Evolutionary conservation across 805 yeast species (phyloP).

Genomic region (Scheffersomyces stipitis): DNA sequence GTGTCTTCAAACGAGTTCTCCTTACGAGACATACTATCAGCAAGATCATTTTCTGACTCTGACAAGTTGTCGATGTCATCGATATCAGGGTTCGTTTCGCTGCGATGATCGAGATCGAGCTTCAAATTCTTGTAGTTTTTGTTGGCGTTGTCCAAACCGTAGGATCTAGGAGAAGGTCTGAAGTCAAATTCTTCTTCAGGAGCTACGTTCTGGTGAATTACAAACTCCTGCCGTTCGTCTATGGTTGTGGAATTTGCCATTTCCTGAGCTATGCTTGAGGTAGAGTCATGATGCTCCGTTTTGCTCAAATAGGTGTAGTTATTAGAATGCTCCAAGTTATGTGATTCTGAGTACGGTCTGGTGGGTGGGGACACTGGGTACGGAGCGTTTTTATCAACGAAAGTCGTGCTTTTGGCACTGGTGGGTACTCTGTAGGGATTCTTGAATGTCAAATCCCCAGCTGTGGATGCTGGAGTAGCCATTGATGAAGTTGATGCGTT

Average conservation of each 20-base stretch:
- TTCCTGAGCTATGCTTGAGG: no score
- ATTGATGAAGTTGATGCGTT: background rate
- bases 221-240: background rate
- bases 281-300: no score
- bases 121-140: slow-evolving; percentile 25
- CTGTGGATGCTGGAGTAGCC: background rate
- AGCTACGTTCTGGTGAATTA: background rate
- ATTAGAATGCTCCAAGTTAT: no score
- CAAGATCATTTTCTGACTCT: slow-evolving; percentile 5
- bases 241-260: background rate
- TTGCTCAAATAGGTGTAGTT: background rate
- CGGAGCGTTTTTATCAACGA: background rate
- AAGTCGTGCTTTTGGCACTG: background rate
- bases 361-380: background rate
- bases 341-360: background rate
- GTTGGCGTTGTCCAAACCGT: slow-evolving; percentile 2
- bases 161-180: slow-evolving; percentile 10
- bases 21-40: slow-evolving; percentile 2
- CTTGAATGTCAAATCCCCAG: background rate
- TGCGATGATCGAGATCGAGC: slow-evolving; percentile 9
- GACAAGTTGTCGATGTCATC: slow-evolving; percentile 4
- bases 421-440: background rate
- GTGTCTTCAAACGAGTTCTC: slow-evolving; percentile 6
- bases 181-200: slow-evolving; percentile 13
- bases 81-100: slow-evolving; percentile 2